phyloP scores from a whole-genome alignment of 2,329 filamentous ascomycete species.

The Sarocladium brachiariae region DNA sequence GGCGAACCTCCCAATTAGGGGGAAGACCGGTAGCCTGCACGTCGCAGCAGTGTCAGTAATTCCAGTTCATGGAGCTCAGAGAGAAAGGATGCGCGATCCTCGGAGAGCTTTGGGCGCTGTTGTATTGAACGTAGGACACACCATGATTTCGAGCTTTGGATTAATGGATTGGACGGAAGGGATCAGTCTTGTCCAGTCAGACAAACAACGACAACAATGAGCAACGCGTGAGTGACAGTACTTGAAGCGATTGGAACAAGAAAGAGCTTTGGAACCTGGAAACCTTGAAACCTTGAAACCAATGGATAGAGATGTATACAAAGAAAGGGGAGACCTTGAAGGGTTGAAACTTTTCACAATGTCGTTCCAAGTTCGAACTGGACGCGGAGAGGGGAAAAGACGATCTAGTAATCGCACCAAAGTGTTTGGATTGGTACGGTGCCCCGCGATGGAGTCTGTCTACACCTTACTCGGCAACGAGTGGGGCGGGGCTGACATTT shows the following conservation, averaged over 20 bases:
- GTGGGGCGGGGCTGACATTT: neutral
- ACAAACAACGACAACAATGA: too few relatives aligned
- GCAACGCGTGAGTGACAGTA: too few relatives aligned
- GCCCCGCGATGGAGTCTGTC: constrained; percentile 9
- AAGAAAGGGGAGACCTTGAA: neutral
- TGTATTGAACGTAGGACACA: neutral
- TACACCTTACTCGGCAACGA: constrained; percentile 7
- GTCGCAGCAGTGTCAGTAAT: neutral
- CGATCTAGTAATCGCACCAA: neutral
- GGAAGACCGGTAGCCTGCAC: constrained; percentile 60
- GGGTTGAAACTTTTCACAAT: neutral
- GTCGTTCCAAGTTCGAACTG: neutral
- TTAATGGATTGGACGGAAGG: neutral
- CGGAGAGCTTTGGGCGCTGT: neutral
- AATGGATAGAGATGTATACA: neutral
- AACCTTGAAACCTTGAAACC: neutral
- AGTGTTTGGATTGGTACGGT: neutral
- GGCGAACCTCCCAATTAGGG: constrained; percentile 86
- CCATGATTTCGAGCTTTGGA: constrained; percentile 2
- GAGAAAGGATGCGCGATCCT: neutral
- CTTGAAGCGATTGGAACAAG: too few relatives aligned
- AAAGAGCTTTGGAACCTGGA: too few relatives aligned
- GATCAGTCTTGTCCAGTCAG: neutral
- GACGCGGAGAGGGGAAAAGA: neutral
- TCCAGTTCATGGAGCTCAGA: neutral